Conservation (phyloP, 148 eudicot species). For the Silene latifolia region DNA sequence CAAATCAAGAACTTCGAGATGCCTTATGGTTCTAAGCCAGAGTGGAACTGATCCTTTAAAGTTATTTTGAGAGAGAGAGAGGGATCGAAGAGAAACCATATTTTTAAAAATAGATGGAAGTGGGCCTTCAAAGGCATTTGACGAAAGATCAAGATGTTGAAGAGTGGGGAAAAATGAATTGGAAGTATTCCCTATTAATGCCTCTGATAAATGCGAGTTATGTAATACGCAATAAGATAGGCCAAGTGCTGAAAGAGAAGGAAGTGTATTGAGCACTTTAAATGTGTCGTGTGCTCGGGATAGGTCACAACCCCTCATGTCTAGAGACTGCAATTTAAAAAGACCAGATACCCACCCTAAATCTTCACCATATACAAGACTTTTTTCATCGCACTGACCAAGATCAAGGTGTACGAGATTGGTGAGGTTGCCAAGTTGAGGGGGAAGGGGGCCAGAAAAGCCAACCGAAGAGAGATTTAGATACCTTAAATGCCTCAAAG, state of each 20-base stretch:
- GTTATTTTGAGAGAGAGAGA: not conserved
- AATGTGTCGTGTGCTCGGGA: not conserved
- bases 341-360: constrained; percentile 1
- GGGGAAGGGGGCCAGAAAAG: too few species aligned
- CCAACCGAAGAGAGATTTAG: too few species aligned
- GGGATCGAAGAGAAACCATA: constrained; percentile 2
- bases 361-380: not conserved
- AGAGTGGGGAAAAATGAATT: not conserved
- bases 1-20: not conserved
- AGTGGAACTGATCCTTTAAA: not conserved
- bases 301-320: not conserved
- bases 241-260: not conserved
- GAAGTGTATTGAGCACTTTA: not conserved
- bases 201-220: not conserved
- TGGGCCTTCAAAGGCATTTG: not conserved
- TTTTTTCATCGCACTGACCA: too few species aligned
- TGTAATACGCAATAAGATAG: not conserved
- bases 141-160: not conserved
- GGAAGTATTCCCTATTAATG: not conserved
- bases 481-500: too few species aligned
- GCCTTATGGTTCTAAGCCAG: not conserved
- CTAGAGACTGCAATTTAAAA: not conserved
- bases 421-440: too few species aligned
- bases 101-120: not conserved
- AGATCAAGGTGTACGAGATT: too few species aligned